Percentiles rank a stretch among this genome's conserved stretches.
Conservation (phyloP, 345 rosid genomes). For the Populus nigra region DNA sequence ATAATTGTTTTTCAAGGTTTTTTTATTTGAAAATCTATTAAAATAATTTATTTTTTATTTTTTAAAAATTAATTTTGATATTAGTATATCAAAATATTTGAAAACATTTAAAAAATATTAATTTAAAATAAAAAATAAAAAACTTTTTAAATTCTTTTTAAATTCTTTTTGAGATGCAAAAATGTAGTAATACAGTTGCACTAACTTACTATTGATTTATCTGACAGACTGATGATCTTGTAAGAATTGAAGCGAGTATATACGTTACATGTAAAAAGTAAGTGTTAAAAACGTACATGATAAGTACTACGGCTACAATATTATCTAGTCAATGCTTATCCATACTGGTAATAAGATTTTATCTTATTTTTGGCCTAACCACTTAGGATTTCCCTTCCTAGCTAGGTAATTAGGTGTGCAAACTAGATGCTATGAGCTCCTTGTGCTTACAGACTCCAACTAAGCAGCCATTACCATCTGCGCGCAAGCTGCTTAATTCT, state of each 20-base stretch:
- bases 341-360: too few relatives aligned
- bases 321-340: too few relatives aligned
- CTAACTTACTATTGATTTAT: not conserved
- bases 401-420: not conserved
- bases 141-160: too few relatives aligned
- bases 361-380: too few relatives aligned
- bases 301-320: not conserved
- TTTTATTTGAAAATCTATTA: rapidly evolving
- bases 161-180: not conserved
- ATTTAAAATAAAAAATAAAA: too few relatives aligned
- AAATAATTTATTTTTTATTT: too few relatives aligned
- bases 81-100: too few relatives aligned
- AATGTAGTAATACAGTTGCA: not conserved
- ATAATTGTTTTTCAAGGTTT: too few relatives aligned
- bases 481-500: not conserved
- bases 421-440: not conserved
- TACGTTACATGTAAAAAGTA: not conserved
- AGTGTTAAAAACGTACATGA: not conserved
- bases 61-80: too few relatives aligned
- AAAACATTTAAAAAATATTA: too few relatives aligned
- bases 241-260: not conserved
- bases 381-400: not conserved
- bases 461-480: not conserved
- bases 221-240: not conserved
- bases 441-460: not conserved